Evolutionary conservation across 2,329 filamentous ascomycete genomes (phyloP).

Genomic region (Dothistroma septosporum): DNA sequence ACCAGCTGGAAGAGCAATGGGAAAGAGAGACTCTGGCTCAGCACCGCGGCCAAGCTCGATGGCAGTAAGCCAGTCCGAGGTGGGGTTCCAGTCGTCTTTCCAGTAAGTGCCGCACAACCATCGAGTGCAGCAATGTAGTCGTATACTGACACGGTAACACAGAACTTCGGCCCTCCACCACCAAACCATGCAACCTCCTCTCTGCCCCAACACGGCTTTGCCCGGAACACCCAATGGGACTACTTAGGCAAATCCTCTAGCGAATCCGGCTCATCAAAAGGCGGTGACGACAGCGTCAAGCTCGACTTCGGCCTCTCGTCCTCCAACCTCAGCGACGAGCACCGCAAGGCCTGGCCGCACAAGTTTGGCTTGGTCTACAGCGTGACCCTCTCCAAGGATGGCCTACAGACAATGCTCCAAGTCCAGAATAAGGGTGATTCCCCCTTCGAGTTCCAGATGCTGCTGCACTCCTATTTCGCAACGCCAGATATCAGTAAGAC

Average conservation of each 20-base stretch:
- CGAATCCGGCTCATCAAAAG: conserved; percentile 48
- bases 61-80: conserved; percentile 86
- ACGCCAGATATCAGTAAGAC: conserved; percentile 72
- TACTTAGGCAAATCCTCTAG: conserved; percentile 84
- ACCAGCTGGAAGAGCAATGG: conserved; percentile 84
- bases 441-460: conserved; percentile 83
- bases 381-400: conserved; percentile 71
- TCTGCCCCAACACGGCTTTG: conserved; percentile 92
- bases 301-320: conserved; percentile 90
- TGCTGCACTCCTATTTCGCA: conserved; percentile 86
- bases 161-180: conserved; percentile 78
- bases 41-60: conserved; percentile 63
- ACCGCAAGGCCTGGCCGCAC: conserved; percentile 72
- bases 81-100: conserved; percentile 89
- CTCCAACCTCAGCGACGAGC: conserved; percentile 63
- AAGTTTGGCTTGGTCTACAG: conserved; percentile 91
- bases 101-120: conserved; percentile 54
- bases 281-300: conserved; percentile 68
- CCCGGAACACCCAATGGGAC: conserved; percentile 85
- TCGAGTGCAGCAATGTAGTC: background rate
- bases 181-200: conserved; percentile 70
- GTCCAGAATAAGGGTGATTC: conserved; percentile 81
- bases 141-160: conserved; percentile 1
- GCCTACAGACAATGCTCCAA: conserved; percentile 74
- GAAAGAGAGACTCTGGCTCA: conserved; percentile 38